phyloP scores from a whole-genome alignment of 805 yeast genomes.

The Hanseniaspora clermontiae region DNA sequence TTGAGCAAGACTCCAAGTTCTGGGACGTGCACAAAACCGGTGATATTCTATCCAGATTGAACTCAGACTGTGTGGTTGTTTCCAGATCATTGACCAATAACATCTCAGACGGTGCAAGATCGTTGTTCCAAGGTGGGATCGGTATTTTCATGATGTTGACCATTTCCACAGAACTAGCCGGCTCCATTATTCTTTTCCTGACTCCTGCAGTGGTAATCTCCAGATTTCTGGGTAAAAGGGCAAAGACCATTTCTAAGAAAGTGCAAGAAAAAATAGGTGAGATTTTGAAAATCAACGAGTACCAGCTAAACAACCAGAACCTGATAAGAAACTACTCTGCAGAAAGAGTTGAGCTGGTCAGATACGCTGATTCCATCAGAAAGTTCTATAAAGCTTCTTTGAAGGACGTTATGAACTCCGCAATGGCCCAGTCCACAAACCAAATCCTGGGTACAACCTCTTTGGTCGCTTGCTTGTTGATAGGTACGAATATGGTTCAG shows the following conservation, averaged over 20 bases:
- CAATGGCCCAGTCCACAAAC: slow-evolving; percentile 63
- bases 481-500: slow-evolving; percentile 74
- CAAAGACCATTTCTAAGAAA: slow-evolving; percentile 58
- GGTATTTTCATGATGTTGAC: slow-evolving; percentile 87
- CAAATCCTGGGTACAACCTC: slow-evolving; percentile 77
- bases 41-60: slow-evolving; percentile 75
- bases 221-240: slow-evolving; percentile 64
- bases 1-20: slow-evolving; percentile 79
- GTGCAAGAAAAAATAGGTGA: slow-evolving; percentile 78
- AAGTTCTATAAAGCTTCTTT: slow-evolving; percentile 53
- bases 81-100: slow-evolving; percentile 78
- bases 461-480: slow-evolving; percentile 57
- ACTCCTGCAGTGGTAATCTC: slow-evolving; percentile 79
- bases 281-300: slow-evolving; percentile 82
- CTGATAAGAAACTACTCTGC: slow-evolving; percentile 88
- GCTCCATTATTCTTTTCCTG: slow-evolving; percentile 63
- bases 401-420: slow-evolving; percentile 68
- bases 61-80: slow-evolving; percentile 80
- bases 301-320: slow-evolving; percentile 68
- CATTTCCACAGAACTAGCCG: slow-evolving; percentile 71
- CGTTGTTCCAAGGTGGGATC: slow-evolving; percentile 67
- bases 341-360: slow-evolving; percentile 62
- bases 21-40: slow-evolving; percentile 85
- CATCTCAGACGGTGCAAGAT: slow-evolving; percentile 81
- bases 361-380: slow-evolving; percentile 61